phyloP scores from a whole-genome alignment of 257 asterid species.

The Leonotis leonurus region DNA sequence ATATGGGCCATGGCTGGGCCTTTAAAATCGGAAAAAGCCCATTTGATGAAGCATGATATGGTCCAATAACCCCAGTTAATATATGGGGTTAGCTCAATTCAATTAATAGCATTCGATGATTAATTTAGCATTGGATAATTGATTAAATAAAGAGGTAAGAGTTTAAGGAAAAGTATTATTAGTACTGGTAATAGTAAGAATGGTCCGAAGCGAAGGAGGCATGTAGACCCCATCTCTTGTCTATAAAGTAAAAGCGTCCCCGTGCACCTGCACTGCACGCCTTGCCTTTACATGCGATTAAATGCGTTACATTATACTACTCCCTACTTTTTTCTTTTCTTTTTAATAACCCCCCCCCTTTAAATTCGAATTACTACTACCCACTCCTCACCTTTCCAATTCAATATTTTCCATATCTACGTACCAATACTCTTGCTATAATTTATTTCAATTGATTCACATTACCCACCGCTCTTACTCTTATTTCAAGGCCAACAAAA shows the following conservation, averaged over 20 bases:
- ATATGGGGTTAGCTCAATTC: too few species aligned
- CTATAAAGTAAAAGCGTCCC: slow-evolving; percentile 28
- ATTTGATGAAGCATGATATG: too few species aligned
- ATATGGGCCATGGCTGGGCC: too few species aligned
- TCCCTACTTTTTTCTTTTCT: too few species aligned
- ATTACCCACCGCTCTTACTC: slow-evolving; percentile 38
- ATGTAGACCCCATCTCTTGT: slow-evolving; percentile 40
- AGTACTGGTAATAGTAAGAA: neutral
- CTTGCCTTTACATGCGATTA: slow-evolving; percentile 36
- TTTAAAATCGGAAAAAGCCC: too few species aligned
- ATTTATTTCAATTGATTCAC: slow-evolving; percentile 15
- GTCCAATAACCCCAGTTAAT: too few species aligned
- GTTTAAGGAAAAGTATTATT: neutral
- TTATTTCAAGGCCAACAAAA: slow-evolving; percentile 26
- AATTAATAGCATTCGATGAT: too few species aligned
- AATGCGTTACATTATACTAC: neutral
- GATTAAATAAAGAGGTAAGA: neutral
- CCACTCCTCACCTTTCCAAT: slow-evolving; percentile 27
- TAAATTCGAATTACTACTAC: too few species aligned
- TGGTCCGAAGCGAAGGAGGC: slow-evolving; percentile 28
- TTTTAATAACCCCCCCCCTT: too few species aligned
- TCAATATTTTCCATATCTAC: slow-evolving; percentile 5
- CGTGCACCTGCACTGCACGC: slow-evolving; percentile 44
- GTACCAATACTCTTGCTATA: neutral
- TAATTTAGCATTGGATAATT: too few species aligned